A percentile compares a stretch with the other conserved stretches of the same genome.
phyloP scores from a whole-genome alignment of 2,329 filamentous ascomycete species.

The Paracoccidioides brasiliensis region DNA sequence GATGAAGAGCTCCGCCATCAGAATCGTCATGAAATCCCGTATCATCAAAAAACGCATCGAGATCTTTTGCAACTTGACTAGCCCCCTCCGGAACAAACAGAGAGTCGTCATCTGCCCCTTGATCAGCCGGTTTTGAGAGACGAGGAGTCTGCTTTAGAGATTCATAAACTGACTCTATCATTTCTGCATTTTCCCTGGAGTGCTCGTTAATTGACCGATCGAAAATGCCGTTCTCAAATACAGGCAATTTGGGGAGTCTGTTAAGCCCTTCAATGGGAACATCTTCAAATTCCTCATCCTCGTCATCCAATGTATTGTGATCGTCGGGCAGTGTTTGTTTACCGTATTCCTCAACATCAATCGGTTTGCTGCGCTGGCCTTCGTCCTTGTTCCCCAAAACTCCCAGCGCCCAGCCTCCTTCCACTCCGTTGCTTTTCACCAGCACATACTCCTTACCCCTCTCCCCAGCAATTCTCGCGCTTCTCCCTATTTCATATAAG shows the following conservation, averaged over 20 bases:
- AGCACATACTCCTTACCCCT: conserved; percentile 88
- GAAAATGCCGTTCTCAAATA: conserved; percentile 26
- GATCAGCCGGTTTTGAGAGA: background rate
- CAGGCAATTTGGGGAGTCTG: conserved; percentile 53
- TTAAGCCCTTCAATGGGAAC: conserved; percentile 86
- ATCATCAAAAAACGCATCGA: conserved; percentile 46
- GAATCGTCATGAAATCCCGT: conserved; percentile 24
- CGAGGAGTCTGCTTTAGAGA: conserved; percentile 20
- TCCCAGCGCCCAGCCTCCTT: conserved; percentile 90
- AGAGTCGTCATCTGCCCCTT: conserved; percentile 35
- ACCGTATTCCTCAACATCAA: conserved; percentile 67
- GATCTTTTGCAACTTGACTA: conserved; percentile 30
- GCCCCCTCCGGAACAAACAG: conserved; percentile 42
- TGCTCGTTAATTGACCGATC: conserved; percentile 24
- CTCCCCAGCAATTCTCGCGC: conserved; percentile 49
- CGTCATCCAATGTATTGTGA: conserved; percentile 51
- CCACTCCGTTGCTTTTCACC: conserved; percentile 87
- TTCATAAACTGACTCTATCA: conserved; percentile 36
- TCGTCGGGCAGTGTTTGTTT: conserved; percentile 39
- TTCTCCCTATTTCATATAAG: conserved; percentile 48
- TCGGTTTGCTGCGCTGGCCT: conserved; percentile 72
- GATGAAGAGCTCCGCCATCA: conserved; percentile 63
- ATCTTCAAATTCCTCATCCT: conserved; percentile 78
- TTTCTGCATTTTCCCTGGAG: conserved; percentile 25
- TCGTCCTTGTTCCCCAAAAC: conserved; percentile 78